These are phyloP conservation scores for Heritiera littoralis DNA, from an alignment of 345 rosid species.

Conservation along the genomic window DNA sequence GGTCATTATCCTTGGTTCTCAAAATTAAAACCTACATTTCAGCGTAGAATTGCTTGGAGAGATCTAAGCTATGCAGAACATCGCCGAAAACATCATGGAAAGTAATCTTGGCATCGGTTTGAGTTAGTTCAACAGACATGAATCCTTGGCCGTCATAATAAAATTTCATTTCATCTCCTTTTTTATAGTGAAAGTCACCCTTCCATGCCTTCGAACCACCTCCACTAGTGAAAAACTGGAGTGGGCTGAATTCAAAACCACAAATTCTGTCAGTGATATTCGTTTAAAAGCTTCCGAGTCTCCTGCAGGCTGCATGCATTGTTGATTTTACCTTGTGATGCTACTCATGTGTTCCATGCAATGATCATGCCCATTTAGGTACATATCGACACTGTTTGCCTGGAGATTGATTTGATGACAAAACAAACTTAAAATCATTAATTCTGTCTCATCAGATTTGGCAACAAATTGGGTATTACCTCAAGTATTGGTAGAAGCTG, in stretches of 20 bases:
- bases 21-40: conserved; percentile 4
- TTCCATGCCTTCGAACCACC: conserved; percentile 93
- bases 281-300: no score
- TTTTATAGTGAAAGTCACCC: conserved; percentile 40
- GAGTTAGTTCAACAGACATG: conserved; percentile 49
- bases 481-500: conserved; percentile 55
- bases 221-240: conserved; percentile 66
- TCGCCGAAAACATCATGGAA: conserved; percentile 55
- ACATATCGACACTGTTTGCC: conserved; percentile 49
- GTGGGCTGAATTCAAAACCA: conserved; percentile 36
- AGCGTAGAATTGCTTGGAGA: conserved; percentile 30
- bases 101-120: conserved; percentile 28
- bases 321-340: background rate
- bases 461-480: conserved; percentile 28
- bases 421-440: background rate
- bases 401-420: background rate
- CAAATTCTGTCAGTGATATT: background rate
- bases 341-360: conserved; percentile 57
- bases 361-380: conserved; percentile 67
- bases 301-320: no score
- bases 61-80: conserved; percentile 45
- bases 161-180: conserved; percentile 53
- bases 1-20: background rate
- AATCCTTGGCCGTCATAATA: conserved; percentile 82
- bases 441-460: background rate